These are phyloP conservation scores for Boletus semigastroideus DNA, from an alignment of 1,284 basidiomycete species.

Conservation along the genomic window DNA sequence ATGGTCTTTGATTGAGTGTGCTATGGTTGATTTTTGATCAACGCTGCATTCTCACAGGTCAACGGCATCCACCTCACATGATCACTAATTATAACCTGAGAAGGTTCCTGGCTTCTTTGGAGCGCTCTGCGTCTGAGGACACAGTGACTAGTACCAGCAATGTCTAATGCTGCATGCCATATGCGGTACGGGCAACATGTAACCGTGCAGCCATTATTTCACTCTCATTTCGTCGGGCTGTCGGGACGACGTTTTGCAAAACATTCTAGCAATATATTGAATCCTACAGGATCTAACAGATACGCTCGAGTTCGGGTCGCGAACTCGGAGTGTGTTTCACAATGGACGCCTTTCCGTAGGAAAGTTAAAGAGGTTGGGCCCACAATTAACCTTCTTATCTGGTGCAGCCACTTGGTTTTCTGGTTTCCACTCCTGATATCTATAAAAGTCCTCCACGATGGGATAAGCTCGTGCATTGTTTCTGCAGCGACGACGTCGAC, in stretches of 20 bases:
- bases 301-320: too few species aligned
- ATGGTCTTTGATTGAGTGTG: not conserved
- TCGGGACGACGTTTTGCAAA: not conserved
- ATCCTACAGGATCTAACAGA: not conserved
- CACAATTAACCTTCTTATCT: not conserved
- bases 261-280: not conserved
- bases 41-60: constrained; percentile 1
- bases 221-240: not conserved
- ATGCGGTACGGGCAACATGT: not conserved
- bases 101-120: not conserved
- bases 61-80: not conserved
- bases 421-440: not conserved
- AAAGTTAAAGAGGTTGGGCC: too few species aligned
- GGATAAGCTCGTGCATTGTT: not conserved
- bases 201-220: not conserved
- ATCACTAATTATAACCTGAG: not conserved
- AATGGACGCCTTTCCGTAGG: too few species aligned
- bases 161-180: not conserved
- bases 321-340: too few species aligned
- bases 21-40: too few species aligned
- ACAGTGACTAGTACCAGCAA: not conserved
- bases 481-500: not conserved
- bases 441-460: not conserved
- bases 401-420: not conserved
- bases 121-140: not conserved